Conservation (phyloP, 2,329 filamentous ascomycete genomes). For the Ophiocordyceps camponoti-leonardi region DNA sequence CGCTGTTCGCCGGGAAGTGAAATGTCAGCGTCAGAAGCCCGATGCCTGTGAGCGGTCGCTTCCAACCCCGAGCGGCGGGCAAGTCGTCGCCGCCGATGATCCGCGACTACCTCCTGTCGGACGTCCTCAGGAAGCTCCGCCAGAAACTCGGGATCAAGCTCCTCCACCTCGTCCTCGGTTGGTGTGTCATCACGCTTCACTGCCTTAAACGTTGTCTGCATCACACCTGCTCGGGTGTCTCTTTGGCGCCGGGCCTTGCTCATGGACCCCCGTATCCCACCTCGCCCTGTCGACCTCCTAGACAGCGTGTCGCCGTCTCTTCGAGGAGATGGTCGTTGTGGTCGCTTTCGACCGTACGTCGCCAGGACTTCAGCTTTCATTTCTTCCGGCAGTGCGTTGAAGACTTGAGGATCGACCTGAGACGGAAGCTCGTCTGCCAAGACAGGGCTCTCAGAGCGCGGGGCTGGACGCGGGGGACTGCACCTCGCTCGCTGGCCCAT, state of each 20-base stretch:
- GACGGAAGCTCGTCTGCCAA: conserved; percentile 39
- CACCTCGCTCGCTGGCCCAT: conserved; percentile 34
- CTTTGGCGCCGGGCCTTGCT: conserved; percentile 31
- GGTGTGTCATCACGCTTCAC: conserved; percentile 14
- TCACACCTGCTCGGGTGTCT: conserved; percentile 40
- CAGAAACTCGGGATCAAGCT: conserved; percentile 56
- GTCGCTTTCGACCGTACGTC: conserved; percentile 36
- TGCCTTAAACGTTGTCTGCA: conserved; percentile 58
- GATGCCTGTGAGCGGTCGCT: conserved; percentile 11
- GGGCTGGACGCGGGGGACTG: conserved; percentile 6
- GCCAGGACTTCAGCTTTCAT: conserved; percentile 70
- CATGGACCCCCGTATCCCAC: conserved; percentile 20
- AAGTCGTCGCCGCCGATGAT: conserved; percentile 42
- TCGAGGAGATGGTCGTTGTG: conserved; percentile 33
- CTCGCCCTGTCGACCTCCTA: conserved; percentile 42
- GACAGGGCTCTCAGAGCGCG: conserved; percentile 22
- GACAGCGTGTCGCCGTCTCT: conserved; percentile 34
- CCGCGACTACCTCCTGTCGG: conserved; percentile 58
- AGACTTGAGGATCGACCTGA: conserved; percentile 71
- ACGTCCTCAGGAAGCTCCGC: conserved; percentile 70
- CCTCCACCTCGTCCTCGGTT: conserved; percentile 20
- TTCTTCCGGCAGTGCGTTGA: conserved; percentile 69
- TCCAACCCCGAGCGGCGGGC: conserved; percentile 37
- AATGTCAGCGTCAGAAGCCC: conserved; percentile 8
- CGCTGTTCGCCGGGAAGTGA: conserved; percentile 18